These are phyloP conservation scores for Paecilomyces variotii DNA, from an alignment of 2,329 filamentous ascomycete species.

Conservation along the genomic window DNA sequence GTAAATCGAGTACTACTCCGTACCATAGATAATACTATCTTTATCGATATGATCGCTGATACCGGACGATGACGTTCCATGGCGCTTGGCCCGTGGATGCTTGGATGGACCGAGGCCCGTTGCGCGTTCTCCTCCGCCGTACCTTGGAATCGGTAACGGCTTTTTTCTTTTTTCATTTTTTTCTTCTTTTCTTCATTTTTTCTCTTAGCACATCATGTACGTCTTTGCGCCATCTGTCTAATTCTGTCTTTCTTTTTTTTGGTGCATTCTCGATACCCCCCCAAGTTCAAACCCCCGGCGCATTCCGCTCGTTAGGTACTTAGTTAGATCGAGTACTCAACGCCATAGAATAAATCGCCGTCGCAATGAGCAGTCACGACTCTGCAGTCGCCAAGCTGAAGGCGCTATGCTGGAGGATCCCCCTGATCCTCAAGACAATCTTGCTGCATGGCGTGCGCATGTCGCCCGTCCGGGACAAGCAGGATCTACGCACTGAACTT, in stretches of 20 bases:
- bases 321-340: constrained; percentile 21
- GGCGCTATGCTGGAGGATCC: constrained; percentile 30
- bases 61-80: neutral
- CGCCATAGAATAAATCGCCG: constrained; percentile 5
- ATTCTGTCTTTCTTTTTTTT: neutral
- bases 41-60: neutral
- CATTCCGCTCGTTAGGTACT: neutral
- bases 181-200: neutral
- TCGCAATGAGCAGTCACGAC: constrained; percentile 17
- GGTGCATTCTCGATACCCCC: neutral
- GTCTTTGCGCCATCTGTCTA: neutral
- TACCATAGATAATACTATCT: neutral
- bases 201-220: neutral
- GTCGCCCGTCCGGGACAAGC: constrained; percentile 64
- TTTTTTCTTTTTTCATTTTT: neutral
- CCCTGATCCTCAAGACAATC: constrained; percentile 35
- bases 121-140: neutral
- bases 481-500: constrained; percentile 69
- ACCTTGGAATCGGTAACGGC: neutral
- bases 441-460: constrained; percentile 47
- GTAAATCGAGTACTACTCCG: neutral
- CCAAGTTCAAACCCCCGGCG: constrained; percentile 4
- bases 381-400: constrained; percentile 23
- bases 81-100: neutral
- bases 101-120: neutral